phyloP scores from a whole-genome alignment of 2,329 filamentous ascomycete species.

The Fusarium citri region DNA sequence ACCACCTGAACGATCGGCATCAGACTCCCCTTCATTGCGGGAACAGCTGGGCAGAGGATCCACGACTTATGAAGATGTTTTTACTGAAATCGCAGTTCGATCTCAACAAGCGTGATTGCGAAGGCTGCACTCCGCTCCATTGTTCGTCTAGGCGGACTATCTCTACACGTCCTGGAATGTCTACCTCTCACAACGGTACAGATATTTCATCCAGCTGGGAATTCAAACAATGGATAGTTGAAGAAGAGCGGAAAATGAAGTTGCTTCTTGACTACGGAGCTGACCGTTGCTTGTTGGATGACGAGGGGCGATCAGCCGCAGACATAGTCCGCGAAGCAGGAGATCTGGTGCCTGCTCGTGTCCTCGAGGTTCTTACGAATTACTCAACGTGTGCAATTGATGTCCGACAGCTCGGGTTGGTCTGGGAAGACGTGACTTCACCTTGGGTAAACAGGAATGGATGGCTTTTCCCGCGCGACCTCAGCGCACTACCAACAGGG shows the following conservation, averaged over 20 bases:
- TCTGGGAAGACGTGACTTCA: no score
- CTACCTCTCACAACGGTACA: no score
- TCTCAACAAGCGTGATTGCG: background rate
- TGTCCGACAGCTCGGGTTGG: background rate
- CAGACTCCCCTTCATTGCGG: background rate
- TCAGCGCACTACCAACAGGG: no score
- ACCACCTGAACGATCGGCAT: background rate
- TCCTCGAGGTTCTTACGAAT: no score
- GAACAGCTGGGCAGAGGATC: rapidly evolving
- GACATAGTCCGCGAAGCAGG: background rate
- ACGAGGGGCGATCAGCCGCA: background rate
- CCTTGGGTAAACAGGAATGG: no score
- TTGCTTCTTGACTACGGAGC: background rate
- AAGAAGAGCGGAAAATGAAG: background rate
- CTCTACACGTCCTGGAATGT: no score
- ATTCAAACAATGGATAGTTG: no score
- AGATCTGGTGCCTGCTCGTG: background rate
- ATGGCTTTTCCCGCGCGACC: no score
- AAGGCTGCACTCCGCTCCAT: background rate
- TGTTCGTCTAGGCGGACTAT: no score
- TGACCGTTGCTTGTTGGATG: background rate
- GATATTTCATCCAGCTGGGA: no score
- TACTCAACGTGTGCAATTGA: background rate
- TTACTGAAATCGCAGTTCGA: background rate
- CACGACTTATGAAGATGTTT: background rate